phyloP scores from a whole-genome alignment of 441 rosid species.

The Sinapis alba region DNA sequence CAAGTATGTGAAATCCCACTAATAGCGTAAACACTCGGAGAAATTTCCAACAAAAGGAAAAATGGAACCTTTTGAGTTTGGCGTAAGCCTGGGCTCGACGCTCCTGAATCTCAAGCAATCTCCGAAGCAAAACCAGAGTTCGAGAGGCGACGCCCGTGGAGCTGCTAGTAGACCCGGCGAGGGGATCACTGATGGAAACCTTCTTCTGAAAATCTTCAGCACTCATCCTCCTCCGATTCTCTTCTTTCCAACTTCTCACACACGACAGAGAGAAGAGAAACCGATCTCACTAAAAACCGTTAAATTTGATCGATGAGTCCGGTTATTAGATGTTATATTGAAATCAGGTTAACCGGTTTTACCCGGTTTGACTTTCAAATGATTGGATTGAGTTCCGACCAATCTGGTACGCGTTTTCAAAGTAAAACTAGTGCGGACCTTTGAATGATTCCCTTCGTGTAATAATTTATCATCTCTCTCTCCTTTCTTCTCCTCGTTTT shows the following conservation, averaged over 20 bases:
- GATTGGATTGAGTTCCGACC: slow-evolving; percentile 3
- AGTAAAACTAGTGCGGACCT: background rate
- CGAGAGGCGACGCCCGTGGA: slow-evolving; percentile 26
- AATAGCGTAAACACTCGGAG: no score
- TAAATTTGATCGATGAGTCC: background rate
- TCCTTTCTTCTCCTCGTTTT: slow-evolving; percentile 19
- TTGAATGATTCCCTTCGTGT: background rate
- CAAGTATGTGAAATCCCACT: background rate
- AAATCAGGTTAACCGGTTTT: background rate
- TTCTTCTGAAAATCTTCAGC: slow-evolving; percentile 77
- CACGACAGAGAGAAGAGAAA: background rate
- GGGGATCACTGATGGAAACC: slow-evolving; percentile 50
- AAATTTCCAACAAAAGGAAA: no score
- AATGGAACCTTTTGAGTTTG: slow-evolving; percentile 64
- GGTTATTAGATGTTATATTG: background rate
- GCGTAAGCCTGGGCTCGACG: slow-evolving; percentile 90
- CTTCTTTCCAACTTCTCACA: slow-evolving; percentile 12
- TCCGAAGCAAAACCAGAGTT: slow-evolving; percentile 59
- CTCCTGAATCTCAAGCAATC: slow-evolving; percentile 69
- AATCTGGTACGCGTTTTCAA: slow-evolving; percentile 1
- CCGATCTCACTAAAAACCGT: background rate
- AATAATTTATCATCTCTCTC: background rate
- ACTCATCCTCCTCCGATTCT: slow-evolving; percentile 39
- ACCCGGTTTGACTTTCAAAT: background rate
- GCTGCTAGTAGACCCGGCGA: slow-evolving; percentile 38